Percentiles rank a stretch among this genome's conserved stretches.
Evolutionary conservation across 169 alveolate species (phyloP).

Genomic region (Nephromyces sp.): DNA sequence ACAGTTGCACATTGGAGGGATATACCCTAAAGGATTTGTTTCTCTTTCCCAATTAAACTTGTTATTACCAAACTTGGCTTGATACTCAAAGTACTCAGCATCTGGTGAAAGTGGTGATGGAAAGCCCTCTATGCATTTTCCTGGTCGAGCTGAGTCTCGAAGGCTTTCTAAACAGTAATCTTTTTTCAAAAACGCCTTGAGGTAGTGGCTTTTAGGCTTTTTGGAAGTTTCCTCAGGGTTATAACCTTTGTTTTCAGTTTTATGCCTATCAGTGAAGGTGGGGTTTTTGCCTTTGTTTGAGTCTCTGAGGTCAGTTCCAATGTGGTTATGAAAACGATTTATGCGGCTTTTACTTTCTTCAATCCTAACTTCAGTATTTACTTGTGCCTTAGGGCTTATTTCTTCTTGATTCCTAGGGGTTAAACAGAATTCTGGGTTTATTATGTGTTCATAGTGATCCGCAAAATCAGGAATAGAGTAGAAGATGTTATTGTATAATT

Average conservation of each 20-base stretch:
- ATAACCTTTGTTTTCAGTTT: not conserved
- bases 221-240: not conserved
- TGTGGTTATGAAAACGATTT: not conserved
- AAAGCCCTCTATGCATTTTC: not conserved
- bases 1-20: constrained; percentile 17
- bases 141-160: not conserved
- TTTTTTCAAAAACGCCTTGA: not conserved
- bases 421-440: not conserved
- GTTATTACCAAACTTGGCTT: not conserved
- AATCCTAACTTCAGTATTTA: not conserved
- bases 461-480: not conserved
- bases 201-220: not conserved
- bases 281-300: not conserved
- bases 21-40: not conserved
- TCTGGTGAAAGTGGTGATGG: not conserved
- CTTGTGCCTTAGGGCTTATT: not conserved
- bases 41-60: not conserved
- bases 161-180: not conserved
- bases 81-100: not conserved
- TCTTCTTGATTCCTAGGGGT: not conserved
- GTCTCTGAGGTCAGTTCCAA: not conserved
- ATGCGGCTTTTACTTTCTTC: not conserved
- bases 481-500: not conserved
- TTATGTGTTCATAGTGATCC: not conserved
- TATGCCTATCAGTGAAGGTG: not conserved